Evolutionary conservation across 495 filamentous ascomycete species (phyloP).

Genomic region (Corynascus novoguineensis): DNA sequence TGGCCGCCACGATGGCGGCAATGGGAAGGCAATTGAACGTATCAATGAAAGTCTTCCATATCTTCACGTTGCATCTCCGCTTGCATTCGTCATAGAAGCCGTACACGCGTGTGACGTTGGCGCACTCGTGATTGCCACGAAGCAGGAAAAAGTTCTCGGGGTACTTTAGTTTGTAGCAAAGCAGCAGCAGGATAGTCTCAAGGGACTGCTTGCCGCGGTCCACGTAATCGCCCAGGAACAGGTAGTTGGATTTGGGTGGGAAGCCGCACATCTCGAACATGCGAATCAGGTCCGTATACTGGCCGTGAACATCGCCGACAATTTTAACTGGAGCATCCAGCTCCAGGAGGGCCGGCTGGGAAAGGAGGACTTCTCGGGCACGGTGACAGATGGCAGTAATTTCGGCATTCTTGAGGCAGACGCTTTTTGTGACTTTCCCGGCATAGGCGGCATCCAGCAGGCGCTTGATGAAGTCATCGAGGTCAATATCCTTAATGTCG

Average conservation of each 20-base stretch:
- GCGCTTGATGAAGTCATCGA: constrained; percentile 95
- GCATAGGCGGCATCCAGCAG: constrained; percentile 93
- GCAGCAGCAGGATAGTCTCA: constrained; percentile 89
- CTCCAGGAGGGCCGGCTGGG: constrained; percentile 87
- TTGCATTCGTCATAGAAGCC: constrained; percentile 99
- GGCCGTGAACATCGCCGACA: constrained; percentile 95
- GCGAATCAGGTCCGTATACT: constrained; percentile 94
- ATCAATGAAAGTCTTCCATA: constrained; percentile 98
- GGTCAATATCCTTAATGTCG: constrained; percentile 81
- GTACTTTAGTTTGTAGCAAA: constrained; percentile 98
- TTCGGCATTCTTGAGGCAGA: constrained; percentile 95
- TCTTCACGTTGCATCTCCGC: constrained; percentile 92
- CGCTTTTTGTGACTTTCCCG: constrained; percentile 93
- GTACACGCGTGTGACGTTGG: constrained; percentile 97
- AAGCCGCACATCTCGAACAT: constrained; percentile 99
- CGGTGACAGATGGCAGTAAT: constrained; percentile 87
- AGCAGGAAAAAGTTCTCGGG: constrained; percentile 99
- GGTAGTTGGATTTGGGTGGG: constrained; percentile 85
- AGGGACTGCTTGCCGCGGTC: constrained; percentile 96
- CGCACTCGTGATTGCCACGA: constrained; percentile 96
- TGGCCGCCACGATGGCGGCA: constrained; percentile 90
- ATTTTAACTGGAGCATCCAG: constrained; percentile 97
- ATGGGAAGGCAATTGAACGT: constrained; percentile 97
- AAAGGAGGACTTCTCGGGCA: constrained; percentile 80
- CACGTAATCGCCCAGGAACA: constrained; percentile 97